These are phyloP conservation scores for Angomonas deanei DNA, from an alignment of 208 protist genomes.

Conservation along the genomic window DNA sequence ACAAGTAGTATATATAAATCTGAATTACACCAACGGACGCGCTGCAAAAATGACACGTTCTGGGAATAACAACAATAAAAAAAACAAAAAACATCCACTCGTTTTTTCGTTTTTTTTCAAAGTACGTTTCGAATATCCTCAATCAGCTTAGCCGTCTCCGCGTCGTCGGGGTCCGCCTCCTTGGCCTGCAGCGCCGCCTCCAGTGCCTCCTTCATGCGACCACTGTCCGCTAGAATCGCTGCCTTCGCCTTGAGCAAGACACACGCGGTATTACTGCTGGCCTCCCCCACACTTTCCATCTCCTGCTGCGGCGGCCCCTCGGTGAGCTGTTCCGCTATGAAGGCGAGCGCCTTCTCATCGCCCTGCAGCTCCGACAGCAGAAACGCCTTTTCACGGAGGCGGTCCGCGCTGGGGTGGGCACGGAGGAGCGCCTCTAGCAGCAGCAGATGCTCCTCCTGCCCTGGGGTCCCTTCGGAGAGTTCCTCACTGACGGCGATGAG, in stretches of 20 bases:
- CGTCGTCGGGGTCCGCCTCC: conserved; percentile 49
- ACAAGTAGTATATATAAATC: neutral
- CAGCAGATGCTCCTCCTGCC: conserved; percentile 21
- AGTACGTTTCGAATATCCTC: conserved; percentile 51
- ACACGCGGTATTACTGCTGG: conserved; percentile 32
- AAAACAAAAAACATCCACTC: conserved; percentile 3
- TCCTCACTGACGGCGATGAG: conserved; percentile 32
- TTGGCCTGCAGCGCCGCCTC: conserved; percentile 51
- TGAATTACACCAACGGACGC: neutral
- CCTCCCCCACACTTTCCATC: conserved; percentile 55
- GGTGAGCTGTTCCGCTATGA: conserved; percentile 53
- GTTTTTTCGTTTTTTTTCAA: conserved; percentile 9
- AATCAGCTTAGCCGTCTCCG: conserved; percentile 63
- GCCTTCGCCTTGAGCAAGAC: conserved; percentile 84
- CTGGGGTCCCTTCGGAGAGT: neutral
- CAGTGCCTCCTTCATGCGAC: conserved; percentile 60
- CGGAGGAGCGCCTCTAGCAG: conserved; percentile 45
- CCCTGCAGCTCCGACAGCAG: conserved; percentile 70
- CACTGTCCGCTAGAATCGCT: conserved; percentile 79
- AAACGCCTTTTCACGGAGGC: conserved; percentile 86
- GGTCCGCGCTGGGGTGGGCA: conserved; percentile 48
- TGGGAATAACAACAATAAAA: neutral
- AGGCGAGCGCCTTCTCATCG: conserved; percentile 66
- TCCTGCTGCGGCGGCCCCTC: conserved; percentile 74
- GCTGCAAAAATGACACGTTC: neutral